These are phyloP conservation scores for Wickerhamomyces strasburgensis DNA, from an alignment of 805 yeast species.

Conservation along the genomic window DNA sequence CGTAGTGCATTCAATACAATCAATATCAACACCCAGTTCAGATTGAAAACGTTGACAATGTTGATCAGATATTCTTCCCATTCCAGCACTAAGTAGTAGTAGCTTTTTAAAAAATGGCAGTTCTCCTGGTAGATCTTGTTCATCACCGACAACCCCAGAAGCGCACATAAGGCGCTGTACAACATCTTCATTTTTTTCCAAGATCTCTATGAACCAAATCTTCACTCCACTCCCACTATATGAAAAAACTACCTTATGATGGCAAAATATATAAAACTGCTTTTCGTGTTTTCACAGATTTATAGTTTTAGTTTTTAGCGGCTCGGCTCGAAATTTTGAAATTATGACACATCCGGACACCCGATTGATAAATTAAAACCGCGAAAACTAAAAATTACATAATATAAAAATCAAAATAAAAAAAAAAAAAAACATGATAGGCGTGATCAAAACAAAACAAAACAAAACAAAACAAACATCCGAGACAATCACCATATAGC, in stretches of 20 bases:
- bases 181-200: slow-evolving; percentile 3
- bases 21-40: background rate
- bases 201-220: background rate
- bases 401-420: background rate
- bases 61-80: background rate
- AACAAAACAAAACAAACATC: background rate
- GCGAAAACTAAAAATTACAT: too few species aligned
- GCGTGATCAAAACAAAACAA: background rate
- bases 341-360: too few species aligned
- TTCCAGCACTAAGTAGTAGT: background rate
- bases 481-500: too few species aligned
- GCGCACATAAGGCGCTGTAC: slow-evolving; percentile 7
- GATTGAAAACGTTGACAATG: background rate
- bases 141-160: background rate
- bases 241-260: too few species aligned
- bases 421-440: too few species aligned
- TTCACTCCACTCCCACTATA: background rate
- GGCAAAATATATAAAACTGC: too few species aligned
- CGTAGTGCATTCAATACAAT: background rate
- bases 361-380: too few species aligned
- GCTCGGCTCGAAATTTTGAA: too few species aligned
- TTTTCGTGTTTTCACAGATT: too few species aligned
- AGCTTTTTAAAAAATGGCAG: background rate
- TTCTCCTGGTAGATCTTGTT: background rate
- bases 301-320: too few species aligned